phyloP scores from a whole-genome alignment of 495 filamentous ascomycete species.

The Rhizodiscina lignyota region DNA sequence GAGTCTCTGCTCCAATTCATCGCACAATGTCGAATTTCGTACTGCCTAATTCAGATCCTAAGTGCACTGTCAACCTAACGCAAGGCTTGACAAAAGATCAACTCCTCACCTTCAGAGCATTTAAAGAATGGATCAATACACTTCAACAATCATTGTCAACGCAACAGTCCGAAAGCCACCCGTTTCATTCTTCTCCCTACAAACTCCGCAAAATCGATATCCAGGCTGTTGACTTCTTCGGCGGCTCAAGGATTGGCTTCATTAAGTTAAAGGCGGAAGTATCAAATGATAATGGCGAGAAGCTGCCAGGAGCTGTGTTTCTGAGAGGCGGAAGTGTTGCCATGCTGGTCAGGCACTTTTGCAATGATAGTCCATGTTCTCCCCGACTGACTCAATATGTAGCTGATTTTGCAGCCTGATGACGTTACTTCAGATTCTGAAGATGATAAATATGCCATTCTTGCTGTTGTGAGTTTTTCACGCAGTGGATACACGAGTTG shows the following conservation, averaged over 20 bases:
- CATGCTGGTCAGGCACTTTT: slow-evolving; percentile 43
- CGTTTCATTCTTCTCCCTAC: slow-evolving; percentile 59
- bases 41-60: slow-evolving; percentile 1
- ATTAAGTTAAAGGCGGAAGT: slow-evolving; percentile 56
- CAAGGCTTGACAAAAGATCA: slow-evolving; percentile 8
- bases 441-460: slow-evolving; percentile 48
- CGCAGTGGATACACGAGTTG: no score
- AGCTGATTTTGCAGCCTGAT: slow-evolving; percentile 55
- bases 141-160: slow-evolving; percentile 46
- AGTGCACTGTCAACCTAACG: slow-evolving; percentile 5
- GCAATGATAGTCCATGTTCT: background rate
- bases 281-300: slow-evolving; percentile 42
- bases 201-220: slow-evolving; percentile 49
- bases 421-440: slow-evolving; percentile 32
- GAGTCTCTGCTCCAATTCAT: no score
- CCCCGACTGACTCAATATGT: background rate
- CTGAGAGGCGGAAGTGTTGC: slow-evolving; percentile 66
- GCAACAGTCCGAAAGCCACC: slow-evolving; percentile 42
- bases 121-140: slow-evolving; percentile 47
- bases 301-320: slow-evolving; percentile 62
- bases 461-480: no score
- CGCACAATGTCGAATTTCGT: background rate
- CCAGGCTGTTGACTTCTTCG: slow-evolving; percentile 61
- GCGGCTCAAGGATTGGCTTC: slow-evolving; percentile 50
- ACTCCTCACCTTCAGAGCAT: slow-evolving; percentile 8